Conservation (phyloP, 1,284 basidiomycete genomes). For the Leccinum griseonigrum region DNA sequence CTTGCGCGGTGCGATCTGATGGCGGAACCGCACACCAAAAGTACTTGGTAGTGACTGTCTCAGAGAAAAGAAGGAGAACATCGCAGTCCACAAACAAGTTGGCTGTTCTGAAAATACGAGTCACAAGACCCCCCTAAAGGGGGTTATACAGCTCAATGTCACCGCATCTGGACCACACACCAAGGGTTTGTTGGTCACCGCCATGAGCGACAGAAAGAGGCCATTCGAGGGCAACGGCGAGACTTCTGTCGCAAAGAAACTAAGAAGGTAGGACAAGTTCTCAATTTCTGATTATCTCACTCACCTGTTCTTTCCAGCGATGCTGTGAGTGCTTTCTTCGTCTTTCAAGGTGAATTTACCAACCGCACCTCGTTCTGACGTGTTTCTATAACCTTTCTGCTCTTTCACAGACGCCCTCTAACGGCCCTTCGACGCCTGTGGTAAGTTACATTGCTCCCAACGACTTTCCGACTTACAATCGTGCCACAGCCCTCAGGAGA, state of each 20-base stretch:
- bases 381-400: constrained; percentile 68
- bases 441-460: constrained; percentile 33
- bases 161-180: neutral
- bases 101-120: neutral
- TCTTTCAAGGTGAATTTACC: constrained; percentile 68
- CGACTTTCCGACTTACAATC: constrained; percentile 10
- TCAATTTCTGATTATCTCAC: constrained; percentile 13
- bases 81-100: neutral
- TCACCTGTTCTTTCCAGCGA: constrained; percentile 44
- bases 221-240: constrained; percentile 52
- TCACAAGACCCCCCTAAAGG: neutral
- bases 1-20: constrained; percentile 77
- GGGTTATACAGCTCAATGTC: neutral
- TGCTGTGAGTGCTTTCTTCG: constrained; percentile 53
- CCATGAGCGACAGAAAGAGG: constrained; percentile 52
- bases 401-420: constrained; percentile 50
- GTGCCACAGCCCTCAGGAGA: constrained; percentile 43
- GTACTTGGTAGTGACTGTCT: constrained; percentile 18
- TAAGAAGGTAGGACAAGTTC: constrained; percentile 56
- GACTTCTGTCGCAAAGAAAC: constrained; percentile 53
- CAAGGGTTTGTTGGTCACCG: constrained; percentile 6
- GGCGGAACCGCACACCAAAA: constrained; percentile 31
- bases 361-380: constrained; percentile 50
- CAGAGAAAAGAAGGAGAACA: constrained; percentile 23
- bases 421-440: constrained; percentile 41